Evolutionary conservation across 2,329 filamentous ascomycete genomes (phyloP).

Genomic region (Apiospora phragmitis): DNA sequence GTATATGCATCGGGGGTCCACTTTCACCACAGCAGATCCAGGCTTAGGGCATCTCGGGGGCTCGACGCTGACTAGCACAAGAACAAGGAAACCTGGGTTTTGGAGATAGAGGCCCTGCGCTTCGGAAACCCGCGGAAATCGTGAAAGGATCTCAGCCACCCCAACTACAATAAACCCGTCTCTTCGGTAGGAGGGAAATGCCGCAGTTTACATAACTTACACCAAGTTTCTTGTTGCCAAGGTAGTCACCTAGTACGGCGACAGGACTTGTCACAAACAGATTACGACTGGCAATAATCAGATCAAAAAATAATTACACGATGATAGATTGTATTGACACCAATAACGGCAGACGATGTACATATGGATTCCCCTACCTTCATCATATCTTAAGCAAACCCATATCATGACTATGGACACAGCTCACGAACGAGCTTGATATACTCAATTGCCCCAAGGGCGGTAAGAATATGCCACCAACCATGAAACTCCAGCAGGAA

Average conservation of each 20-base stretch:
- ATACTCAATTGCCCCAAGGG: conserved; percentile 48
- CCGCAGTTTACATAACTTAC: neutral
- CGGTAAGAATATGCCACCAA: conserved; percentile 65
- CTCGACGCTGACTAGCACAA: neutral
- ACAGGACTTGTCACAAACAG: too few relatives aligned
- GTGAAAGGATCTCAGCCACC: neutral
- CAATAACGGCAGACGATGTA: too few relatives aligned
- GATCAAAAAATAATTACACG: too few relatives aligned
- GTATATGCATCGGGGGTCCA: neutral
- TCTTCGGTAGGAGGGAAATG: neutral
- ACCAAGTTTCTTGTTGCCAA: too few relatives aligned
- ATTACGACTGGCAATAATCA: too few relatives aligned
- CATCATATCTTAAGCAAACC: too few relatives aligned
- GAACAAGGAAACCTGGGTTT: neutral
- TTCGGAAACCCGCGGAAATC: neutral
- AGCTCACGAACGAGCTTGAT: conserved; percentile 30
- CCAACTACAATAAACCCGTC: neutral
- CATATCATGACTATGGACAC: neutral
- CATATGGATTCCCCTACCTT: too few relatives aligned
- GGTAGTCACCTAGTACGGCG: too few relatives aligned
- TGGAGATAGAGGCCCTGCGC: neutral
- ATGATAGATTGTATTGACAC: too few relatives aligned
- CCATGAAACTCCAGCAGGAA: conserved; percentile 60
- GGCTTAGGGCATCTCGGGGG: neutral
- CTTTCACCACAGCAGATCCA: neutral